Evolutionary conservation across 2,329 filamentous ascomycete species (phyloP), one percentile per base, ranked within the genome.

Genomic region (Penicillium brevicompactum): DNA sequence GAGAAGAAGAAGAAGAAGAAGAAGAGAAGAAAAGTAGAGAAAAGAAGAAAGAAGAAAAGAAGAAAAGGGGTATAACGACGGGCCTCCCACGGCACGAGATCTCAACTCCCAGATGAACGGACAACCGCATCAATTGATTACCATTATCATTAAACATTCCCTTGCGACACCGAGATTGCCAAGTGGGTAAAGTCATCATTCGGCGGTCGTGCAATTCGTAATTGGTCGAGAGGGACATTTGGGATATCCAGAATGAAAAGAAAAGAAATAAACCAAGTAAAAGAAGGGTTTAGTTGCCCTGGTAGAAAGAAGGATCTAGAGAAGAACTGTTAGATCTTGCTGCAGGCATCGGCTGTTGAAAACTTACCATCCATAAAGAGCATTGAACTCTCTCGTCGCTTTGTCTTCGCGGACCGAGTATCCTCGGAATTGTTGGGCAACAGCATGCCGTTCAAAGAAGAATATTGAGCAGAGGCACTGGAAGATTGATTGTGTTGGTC

Each of bases 301-400:
- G 57, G 43, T 59, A 49, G 41, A 56, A 42, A n/a, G 56, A 58
- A 47, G 51, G 30, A 44, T 53, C 51, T 53, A 7, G n/a, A 5
- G 24, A 8, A 13, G 9, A 6, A 18, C 18, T 18, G 21, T 53
- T 49, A 53, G 46, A 4, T 37, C 18, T 7, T 5, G 2, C 11
- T 37, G 10, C 3, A 42, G 37, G 47, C 24, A 18, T 41, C 46
- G 18, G 24, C 10, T 44, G 40, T 24, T 58, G 27, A 16, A 16
- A 32, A 18, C 37, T 42, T 11, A 51, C 43, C 34, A 32, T 76
- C 74, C 76, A 79, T 78, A 38, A 78, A 73, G 41, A 79, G 64
- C 65, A 81, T 71, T 16, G 78, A 78, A 59, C 78, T 81, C 63
- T 81, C 78, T 42, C 78, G 70, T 58, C 78, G 72, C 62, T 78